A percentile compares a stretch with the other conserved stretches of the same genome.
Conservation (phyloP, 1,284 basidiomycete species). For the Cystobasidiaceae sp. region DNA sequence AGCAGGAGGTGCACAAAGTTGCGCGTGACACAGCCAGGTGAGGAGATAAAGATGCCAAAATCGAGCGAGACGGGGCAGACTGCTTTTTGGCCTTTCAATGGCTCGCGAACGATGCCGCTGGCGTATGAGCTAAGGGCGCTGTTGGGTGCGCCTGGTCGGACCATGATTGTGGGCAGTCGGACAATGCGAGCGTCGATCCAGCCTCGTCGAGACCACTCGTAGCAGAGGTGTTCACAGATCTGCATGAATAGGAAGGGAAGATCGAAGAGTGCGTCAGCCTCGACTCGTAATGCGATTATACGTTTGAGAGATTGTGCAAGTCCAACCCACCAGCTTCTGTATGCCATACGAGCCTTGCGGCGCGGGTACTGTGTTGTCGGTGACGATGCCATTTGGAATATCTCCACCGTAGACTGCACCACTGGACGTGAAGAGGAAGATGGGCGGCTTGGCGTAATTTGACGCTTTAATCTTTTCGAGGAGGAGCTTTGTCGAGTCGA, state of each 20-base stretch:
- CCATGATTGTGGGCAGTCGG: conserved; percentile 59
- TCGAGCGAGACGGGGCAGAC: conserved; percentile 54
- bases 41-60: conserved; percentile 26
- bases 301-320: not conserved
- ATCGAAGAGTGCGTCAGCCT: not conserved
- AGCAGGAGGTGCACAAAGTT: conserved; percentile 49
- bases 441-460: conserved; percentile 46
- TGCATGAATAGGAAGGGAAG: conserved; percentile 54
- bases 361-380: conserved; percentile 42
- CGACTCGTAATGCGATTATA: conserved; percentile 45
- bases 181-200: conserved; percentile 60
- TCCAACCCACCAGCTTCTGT: conserved; percentile 5
- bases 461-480: conserved; percentile 51
- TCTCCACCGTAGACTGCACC: conserved; percentile 62
- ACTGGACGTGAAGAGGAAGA: conserved; percentile 60
- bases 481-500: conserved; percentile 57
- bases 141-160: conserved; percentile 57
- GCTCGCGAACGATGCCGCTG: conserved; percentile 60
- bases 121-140: conserved; percentile 60
- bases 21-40: conserved; percentile 44
- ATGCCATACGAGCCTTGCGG: conserved; percentile 27
- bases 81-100: conserved; percentile 54
- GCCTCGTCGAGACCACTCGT: conserved; percentile 61
- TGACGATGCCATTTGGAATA: conserved; percentile 49
- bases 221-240: conserved; percentile 57